Evolutionary conservation across 345 rosid species (phyloP).

Genomic region (Garcia nutans): DNA sequence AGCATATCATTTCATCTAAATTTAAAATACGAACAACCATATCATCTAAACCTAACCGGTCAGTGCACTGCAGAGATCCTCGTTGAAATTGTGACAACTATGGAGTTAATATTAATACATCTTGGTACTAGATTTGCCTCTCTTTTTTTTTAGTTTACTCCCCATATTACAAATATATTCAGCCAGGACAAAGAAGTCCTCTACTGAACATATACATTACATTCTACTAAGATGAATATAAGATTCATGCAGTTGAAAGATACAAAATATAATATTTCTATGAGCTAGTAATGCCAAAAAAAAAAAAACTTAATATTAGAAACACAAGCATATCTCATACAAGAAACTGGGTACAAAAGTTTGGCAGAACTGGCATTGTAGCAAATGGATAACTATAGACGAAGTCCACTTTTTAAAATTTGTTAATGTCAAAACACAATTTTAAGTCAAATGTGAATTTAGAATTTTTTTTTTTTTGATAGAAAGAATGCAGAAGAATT

Average conservation of each 20-base stretch:
- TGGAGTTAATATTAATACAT: neutral
- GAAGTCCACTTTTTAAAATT: no score
- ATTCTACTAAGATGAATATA: neutral
- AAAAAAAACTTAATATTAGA: neutral
- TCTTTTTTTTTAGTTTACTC: neutral
- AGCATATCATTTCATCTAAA: neutral
- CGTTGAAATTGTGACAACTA: neutral
- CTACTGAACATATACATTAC: neutral
- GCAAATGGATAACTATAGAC: neutral
- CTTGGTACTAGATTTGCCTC: neutral
- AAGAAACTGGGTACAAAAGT: neutral
- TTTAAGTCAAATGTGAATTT: neutral
- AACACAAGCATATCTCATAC: neutral
- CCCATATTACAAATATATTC: neutral
- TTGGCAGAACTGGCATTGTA: no score
- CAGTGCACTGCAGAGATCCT: neutral
- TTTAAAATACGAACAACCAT: neutral
- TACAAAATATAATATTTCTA: neutral
- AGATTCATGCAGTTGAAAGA: neutral
- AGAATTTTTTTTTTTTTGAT: neutral
- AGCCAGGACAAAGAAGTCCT: neutral
- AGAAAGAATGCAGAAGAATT: neutral
- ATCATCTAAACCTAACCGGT: neutral
- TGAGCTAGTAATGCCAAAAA: neutral
- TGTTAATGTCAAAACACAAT: neutral